These are phyloP conservation scores for Paramecium sonneborni DNA, from an alignment of 73 alveolate genomes.

Conservation along the genomic window DNA sequence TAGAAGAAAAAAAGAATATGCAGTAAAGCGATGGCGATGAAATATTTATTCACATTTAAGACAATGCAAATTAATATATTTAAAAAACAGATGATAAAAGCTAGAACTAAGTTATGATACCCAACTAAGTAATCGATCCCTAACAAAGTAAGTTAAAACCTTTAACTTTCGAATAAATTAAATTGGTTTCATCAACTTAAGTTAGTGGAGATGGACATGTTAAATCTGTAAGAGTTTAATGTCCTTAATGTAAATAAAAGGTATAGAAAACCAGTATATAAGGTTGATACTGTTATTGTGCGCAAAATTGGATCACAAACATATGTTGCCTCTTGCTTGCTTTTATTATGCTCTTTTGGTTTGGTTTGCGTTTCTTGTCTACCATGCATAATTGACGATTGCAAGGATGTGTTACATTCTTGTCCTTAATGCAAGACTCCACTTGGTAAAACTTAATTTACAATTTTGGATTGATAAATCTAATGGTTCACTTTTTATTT, in stretches of 20 bases:
- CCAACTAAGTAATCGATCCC: not conserved
- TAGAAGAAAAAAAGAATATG: not conserved
- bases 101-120: not conserved
- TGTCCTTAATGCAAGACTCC: not conserved
- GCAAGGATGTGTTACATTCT: not conserved
- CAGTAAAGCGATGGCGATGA: slow-evolving; percentile 17
- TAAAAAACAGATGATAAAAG: not conserved
- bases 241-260: not conserved
- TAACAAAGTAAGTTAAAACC: not conserved
- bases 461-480: not conserved
- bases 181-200: slow-evolving; percentile 29
- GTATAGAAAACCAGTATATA: not conserved
- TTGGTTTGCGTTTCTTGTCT: slow-evolving; percentile 41
- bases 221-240: slow-evolving; percentile 31
- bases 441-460: slow-evolving; percentile 11
- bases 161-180: not conserved
- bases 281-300: slow-evolving; percentile 12
- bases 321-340: not conserved
- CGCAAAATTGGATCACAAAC: slow-evolving; percentile 15
- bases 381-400: slow-evolving; percentile 41
- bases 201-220: slow-evolving; percentile 36
- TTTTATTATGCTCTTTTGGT: slow-evolving; percentile 11
- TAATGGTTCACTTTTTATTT: not conserved
- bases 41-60: not conserved
- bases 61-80: slow-evolving; percentile 3